phyloP scores from a whole-genome alignment of 352 stramenopile species.

The Phytophthora rubi region DNA sequence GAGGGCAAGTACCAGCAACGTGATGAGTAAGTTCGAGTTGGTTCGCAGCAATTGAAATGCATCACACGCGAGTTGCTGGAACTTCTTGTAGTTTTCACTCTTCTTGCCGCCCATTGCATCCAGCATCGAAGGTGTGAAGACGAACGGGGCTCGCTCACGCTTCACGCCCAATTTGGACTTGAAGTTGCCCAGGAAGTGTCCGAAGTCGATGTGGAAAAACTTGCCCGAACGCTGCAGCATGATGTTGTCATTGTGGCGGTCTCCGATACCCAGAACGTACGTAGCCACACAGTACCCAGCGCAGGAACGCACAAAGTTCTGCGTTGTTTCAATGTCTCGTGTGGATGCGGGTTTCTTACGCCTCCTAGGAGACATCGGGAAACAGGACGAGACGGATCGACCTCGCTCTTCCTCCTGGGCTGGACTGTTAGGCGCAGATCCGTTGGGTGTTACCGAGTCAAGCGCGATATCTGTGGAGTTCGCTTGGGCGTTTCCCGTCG shows the following conservation, averaged over 20 bases:
- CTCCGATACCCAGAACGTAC: conserved; percentile 93
- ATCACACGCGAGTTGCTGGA: conserved; percentile 67
- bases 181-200: conserved; percentile 96
- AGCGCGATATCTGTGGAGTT: conserved; percentile 16
- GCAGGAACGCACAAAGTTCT: conserved; percentile 91
- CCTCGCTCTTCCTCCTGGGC: conserved; percentile 11
- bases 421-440: conserved; percentile 21
- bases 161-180: conserved; percentile 94
- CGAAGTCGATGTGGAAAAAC: conserved; percentile 98
- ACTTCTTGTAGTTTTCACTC: conserved; percentile 75
- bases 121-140: conserved; percentile 93
- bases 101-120: conserved; percentile 85
- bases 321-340: conserved; percentile 59
- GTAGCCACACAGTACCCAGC: conserved; percentile 94
- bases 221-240: conserved; percentile 94
- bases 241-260: conserved; percentile 96
- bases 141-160: conserved; percentile 90
- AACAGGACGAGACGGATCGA: conserved; percentile 53
- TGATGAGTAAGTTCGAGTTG: conserved; percentile 86
- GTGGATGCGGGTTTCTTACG: conserved; percentile 37
- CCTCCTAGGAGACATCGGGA: conserved; percentile 54
- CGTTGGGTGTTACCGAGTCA: conserved; percentile 22
- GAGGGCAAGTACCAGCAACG: conserved; percentile 78
- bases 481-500: conserved; percentile 1
- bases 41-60: conserved; percentile 77